Conservation (phyloP, 2,329 filamentous ascomycete genomes). For the Cercospora sesami region DNA sequence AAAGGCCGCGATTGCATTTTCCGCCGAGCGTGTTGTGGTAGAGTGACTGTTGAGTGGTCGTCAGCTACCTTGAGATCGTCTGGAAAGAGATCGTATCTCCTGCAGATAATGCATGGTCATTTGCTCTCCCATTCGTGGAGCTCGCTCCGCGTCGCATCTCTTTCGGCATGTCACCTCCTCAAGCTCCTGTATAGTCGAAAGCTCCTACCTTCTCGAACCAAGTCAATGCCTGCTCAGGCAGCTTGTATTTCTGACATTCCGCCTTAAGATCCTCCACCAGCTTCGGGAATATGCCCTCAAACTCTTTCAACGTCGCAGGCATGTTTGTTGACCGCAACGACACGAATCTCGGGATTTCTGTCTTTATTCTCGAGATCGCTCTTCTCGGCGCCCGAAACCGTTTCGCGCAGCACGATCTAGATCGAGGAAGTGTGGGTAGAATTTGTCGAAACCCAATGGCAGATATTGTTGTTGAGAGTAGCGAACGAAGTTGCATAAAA, state of each 20-base stretch:
- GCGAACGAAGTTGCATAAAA: constrained; percentile 6
- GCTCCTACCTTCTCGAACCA: constrained; percentile 77
- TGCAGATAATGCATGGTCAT: neutral
- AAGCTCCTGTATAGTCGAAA: neutral
- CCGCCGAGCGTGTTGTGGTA: constrained; percentile 86
- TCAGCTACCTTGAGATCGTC: neutral
- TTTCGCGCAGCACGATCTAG: neutral
- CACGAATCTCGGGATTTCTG: constrained; percentile 11
- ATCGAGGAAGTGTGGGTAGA: neutral
- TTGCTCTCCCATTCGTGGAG: neutral
- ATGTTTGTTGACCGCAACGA: constrained; percentile 45
- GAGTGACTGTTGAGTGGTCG: constrained; percentile 60
- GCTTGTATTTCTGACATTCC: constrained; percentile 76
- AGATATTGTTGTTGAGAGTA: neutral
- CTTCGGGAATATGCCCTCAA: constrained; percentile 85
- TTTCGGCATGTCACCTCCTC: neutral
- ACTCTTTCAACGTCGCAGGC: constrained; percentile 77
- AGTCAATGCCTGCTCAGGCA: constrained; percentile 75
- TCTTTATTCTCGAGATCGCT: neutral
- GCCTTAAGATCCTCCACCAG: constrained; percentile 79
- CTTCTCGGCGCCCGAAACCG: neutral
- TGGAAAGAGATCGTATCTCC: neutral
- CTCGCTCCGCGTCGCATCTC: neutral
- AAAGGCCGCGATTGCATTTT: constrained; percentile 99
- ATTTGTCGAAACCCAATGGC: neutral